phyloP scores from a whole-genome alignment of 73 alveolate genomes.

The Paramecium tetraurelia region DNA sequence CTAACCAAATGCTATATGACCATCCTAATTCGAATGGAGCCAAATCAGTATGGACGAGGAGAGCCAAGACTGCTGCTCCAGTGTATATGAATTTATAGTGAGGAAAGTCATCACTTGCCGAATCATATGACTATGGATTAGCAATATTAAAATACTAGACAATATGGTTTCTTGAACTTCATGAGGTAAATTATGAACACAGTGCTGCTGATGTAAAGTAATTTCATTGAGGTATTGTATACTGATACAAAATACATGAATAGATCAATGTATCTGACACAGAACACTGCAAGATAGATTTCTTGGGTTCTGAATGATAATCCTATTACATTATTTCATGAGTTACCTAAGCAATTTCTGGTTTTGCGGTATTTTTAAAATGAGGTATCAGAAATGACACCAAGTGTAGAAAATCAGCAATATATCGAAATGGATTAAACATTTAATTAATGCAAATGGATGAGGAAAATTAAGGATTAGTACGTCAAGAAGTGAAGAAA shows the following conservation, averaged over 20 bases:
- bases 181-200: constrained; percentile 77
- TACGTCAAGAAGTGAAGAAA: background rate
- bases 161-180: constrained; percentile 81
- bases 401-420: constrained; percentile 88
- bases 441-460: constrained; percentile 13
- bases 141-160: constrained; percentile 63
- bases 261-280: constrained; percentile 81
- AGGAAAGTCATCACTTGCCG: constrained; percentile 81
- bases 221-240: constrained; percentile 87
- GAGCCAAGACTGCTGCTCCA: constrained; percentile 80
- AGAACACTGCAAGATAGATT: constrained; percentile 84
- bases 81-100: constrained; percentile 82
- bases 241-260: constrained; percentile 84
- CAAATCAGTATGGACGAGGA: constrained; percentile 74
- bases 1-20: constrained; percentile 90
- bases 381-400: constrained; percentile 78
- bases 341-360: constrained; percentile 79
- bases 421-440: constrained; percentile 69
- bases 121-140: constrained; percentile 75
- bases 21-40: constrained; percentile 81
- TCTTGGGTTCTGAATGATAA: constrained; percentile 90
- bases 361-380: constrained; percentile 79
- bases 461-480: constrained; percentile 22
- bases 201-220: constrained; percentile 77
- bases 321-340: constrained; percentile 60